phyloP scores from a whole-genome alignment of 2,329 filamentous ascomycete genomes.

The Aspergillus quadricinctus region DNA sequence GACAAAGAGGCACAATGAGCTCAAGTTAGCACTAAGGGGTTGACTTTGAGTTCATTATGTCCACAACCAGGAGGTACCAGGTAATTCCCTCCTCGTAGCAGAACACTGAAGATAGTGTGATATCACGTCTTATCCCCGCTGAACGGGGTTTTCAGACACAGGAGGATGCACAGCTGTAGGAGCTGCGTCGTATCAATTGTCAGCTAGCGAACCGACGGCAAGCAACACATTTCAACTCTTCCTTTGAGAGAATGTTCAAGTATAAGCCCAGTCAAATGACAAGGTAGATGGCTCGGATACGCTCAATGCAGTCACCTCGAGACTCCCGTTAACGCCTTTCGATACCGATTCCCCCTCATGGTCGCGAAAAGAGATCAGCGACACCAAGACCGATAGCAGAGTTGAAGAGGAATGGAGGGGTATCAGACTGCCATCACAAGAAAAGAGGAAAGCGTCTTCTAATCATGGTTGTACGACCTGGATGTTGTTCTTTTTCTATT shows the following conservation, averaged over 20 bases:
- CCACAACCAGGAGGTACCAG: neutral
- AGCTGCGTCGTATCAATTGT: neutral
- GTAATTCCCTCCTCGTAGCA: neutral
- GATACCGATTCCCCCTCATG: slow-evolving; percentile 1
- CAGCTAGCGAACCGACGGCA: neutral
- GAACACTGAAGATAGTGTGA: neutral
- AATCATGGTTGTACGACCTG: slow-evolving; percentile 45
- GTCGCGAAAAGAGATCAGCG: neutral
- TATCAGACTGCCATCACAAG: neutral
- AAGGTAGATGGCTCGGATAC: neutral
- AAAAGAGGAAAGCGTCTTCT: neutral
- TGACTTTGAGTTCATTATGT: neutral
- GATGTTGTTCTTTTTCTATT: slow-evolving; percentile 47
- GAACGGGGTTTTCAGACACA: neutral
- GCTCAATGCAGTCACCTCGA: neutral
- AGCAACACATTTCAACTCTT: neutral
- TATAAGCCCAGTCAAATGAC: neutral
- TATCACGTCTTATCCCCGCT: neutral
- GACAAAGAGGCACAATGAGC: neutral
- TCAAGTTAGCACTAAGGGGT: neutral
- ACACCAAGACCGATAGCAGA: neutral
- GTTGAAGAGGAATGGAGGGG: neutral
- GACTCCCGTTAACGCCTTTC: slow-evolving; percentile 4
- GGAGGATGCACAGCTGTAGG: neutral
- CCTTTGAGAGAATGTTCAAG: neutral